phyloP scores from a whole-genome alignment of 2,329 filamentous ascomycete species.

The Scorias spongiosa region DNA sequence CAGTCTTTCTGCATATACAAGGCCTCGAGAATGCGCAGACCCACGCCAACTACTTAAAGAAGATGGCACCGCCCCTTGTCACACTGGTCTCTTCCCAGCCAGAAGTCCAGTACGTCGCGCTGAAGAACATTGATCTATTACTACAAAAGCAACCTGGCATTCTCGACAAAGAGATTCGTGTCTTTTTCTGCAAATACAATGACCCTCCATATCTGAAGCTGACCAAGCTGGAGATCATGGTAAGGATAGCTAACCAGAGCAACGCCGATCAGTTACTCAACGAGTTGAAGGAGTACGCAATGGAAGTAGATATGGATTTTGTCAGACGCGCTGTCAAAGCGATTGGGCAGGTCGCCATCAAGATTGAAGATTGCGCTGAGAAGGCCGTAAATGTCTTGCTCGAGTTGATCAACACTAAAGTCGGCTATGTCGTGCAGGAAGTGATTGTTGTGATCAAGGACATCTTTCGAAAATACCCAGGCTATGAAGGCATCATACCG shows the following conservation, averaged over 20 bases:
- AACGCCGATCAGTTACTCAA: conserved; percentile 91
- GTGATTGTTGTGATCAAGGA: conserved; percentile 98
- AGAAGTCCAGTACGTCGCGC: conserved; percentile 93
- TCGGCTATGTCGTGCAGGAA: conserved; percentile 98
- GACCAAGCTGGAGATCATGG: conserved; percentile 97
- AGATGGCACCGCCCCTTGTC: conserved; percentile 94
- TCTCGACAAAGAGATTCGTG: conserved; percentile 87
- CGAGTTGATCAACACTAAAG: conserved; percentile 90
- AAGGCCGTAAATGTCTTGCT: conserved; percentile 89
- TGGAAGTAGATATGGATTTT: conserved; percentile 99
- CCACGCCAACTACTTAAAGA: conserved; percentile 78
- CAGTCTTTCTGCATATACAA: conserved; percentile 93
- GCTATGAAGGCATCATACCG: conserved; percentile 95
- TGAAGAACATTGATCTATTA: conserved; percentile 89
- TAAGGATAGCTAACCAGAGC: conserved; percentile 91
- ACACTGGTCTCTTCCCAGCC: conserved; percentile 90
- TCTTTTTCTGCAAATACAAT: conserved; percentile 99
- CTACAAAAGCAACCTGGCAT: conserved; percentile 94
- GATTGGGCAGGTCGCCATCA: conserved; percentile 95
- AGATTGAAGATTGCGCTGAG: conserved; percentile 88
- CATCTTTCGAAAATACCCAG: conserved; percentile 92
- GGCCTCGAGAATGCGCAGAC: conserved; percentile 57
- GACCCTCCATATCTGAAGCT: conserved; percentile 96
- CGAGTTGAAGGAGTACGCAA: conserved; percentile 90
- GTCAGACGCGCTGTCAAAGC: conserved; percentile 86